Conservation (phyloP, 257 asterid genomes). For the Scutellaria baicalensis region DNA sequence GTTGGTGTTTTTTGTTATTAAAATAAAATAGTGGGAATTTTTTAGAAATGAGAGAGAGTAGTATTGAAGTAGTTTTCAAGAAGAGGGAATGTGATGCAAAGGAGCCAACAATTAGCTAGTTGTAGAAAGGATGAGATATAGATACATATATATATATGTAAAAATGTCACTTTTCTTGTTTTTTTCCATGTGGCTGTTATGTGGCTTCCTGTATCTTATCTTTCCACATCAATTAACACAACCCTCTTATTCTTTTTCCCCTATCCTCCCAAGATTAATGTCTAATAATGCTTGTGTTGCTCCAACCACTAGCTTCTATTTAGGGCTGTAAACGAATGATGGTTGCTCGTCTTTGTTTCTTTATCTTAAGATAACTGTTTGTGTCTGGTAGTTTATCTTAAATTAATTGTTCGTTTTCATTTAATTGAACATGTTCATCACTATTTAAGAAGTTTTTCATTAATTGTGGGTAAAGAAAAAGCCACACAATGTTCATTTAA, state of each 20-base stretch:
- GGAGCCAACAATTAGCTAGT: not conserved
- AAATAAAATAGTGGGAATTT: too few species aligned
- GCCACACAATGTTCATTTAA: too few species aligned
- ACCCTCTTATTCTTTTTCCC: not conserved
- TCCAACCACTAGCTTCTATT: not conserved
- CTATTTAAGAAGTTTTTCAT: too few species aligned
- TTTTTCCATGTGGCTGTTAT: constrained; percentile 4
- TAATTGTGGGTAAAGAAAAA: too few species aligned
- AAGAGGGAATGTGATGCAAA: constrained; percentile 17
- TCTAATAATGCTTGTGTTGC: not conserved
- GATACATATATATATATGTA: not conserved
- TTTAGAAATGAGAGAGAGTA: not conserved
- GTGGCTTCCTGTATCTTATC: not conserved
- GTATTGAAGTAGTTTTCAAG: not conserved
- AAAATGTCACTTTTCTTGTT: not conserved
- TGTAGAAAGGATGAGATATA: not conserved
- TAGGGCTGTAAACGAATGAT: too few species aligned
- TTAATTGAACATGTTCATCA: too few species aligned
- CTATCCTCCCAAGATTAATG: not conserved
- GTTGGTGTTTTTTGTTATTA: too few species aligned
- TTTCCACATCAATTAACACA: constrained; percentile 1
- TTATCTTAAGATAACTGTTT: too few species aligned
- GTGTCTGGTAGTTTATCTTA: too few species aligned
- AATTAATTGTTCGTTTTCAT: too few species aligned
- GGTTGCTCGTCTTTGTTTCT: too few species aligned